Base-by-base conservation (phyloP, 2,329 filamentous ascomycete species). In the Penicillium hordei region DNA sequence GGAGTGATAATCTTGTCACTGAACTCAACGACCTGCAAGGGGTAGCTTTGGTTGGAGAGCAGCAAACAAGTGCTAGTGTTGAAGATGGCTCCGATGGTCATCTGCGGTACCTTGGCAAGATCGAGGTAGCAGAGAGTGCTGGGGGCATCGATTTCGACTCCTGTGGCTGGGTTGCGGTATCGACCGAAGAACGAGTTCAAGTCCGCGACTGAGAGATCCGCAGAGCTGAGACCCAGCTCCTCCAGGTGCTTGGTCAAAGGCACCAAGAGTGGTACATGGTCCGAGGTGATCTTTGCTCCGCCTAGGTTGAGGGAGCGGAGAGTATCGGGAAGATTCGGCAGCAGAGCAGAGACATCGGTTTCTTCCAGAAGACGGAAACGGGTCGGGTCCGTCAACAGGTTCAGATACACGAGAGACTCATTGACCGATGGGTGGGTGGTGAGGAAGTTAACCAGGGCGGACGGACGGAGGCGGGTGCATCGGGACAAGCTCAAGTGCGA, bases 401-500 rank as follows among this genome's bases (percentile, higher is more conserved):
- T 93, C 58, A 94, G 79, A 66, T 87, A 91, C 33, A 89, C 81
- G 27, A 94, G 79, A 3, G 78, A 79, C 33, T 83, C 78, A 58
- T 79, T 82, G 43, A 86, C 86, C 3, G 90, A 87, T 1, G 89
- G 88, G 69, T 93, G 90, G 29, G 82, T 83, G 15, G 83, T 81
- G 58, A 93, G 74, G 69, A 93, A 93, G 57, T 87, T 80, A 60
- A 91, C 85, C 17, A 93, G 84, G 9, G 78, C 83, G 15, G 83
- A 77, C 1, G 89, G 86, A 10, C 85, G 84, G 52, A 94, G 80
- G 52, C 85, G 81, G 52, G 84, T 86, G 79, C 90, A 93, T 74
- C 89, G 90, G 61, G 88, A 86, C 46, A 94, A 77, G 68, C 91
- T 93, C 53, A 94, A 78, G 70, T 94, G 90, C 1, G 88, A 92